Percentiles rank a stretch among this genome's conserved stretches.
These are phyloP conservation scores for Colletotrichum spinosum DNA, from an alignment of 2,329 filamentous ascomycete species.

Conservation along the genomic window DNA sequence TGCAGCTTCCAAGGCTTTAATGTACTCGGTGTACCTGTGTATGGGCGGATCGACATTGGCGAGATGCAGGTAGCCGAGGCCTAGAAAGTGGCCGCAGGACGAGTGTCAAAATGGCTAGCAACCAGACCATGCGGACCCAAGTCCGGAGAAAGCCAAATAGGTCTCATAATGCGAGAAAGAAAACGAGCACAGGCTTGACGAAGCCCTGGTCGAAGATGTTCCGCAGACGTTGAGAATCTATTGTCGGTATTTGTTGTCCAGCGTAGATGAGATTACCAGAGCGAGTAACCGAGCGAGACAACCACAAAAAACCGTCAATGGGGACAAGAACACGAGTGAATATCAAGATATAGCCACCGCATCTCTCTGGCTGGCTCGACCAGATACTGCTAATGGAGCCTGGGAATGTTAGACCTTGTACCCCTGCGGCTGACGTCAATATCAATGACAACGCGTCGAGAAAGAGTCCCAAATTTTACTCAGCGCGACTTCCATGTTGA, in stretches of 20 bases:
- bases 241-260: no score
- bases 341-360: no score
- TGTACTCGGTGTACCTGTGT: slow-evolving; percentile 22
- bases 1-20: slow-evolving; percentile 23
- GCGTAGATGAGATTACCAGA: no score
- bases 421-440: slow-evolving; percentile 31
- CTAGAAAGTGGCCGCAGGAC: slow-evolving; percentile 24
- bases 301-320: no score
- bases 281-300: no score
- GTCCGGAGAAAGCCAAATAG: neutral
- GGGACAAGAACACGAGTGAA: neutral
- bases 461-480: neutral
- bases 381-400: neutral
- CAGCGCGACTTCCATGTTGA: neutral
- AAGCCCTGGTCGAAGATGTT: no score
- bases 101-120: slow-evolving; percentile 24
- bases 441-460: neutral
- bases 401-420: slow-evolving; percentile 1
- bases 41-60: slow-evolving; percentile 29
- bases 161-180: no score
- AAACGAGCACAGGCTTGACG: no score
- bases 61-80: slow-evolving; percentile 25
- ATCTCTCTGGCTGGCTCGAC: no score
- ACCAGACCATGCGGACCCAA: neutral
- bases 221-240: no score